Conservation (phyloP, 116 monocot genomes). For the Iris pallida region DNA sequence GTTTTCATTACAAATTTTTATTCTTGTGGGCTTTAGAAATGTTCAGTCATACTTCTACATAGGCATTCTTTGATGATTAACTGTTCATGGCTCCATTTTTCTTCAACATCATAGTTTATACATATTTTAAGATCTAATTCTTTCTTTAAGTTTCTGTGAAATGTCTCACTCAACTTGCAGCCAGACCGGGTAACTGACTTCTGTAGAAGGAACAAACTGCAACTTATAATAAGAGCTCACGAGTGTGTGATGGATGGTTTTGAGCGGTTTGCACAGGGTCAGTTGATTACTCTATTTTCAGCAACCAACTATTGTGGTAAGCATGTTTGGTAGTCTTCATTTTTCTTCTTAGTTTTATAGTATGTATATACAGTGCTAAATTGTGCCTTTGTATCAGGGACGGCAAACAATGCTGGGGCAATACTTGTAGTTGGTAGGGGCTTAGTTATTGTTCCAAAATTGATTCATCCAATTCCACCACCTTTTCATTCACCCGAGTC, state of each 20-base stretch:
- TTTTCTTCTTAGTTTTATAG: not conserved
- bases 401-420: slow-evolving; percentile 97
- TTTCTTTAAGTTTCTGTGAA: not conserved
- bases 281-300: slow-evolving; percentile 97
- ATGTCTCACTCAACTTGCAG: slow-evolving; percentile 44
- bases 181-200: slow-evolving; percentile 94
- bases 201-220: slow-evolving; percentile 86
- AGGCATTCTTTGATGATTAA: no score
- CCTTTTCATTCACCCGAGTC: slow-evolving; percentile 82
- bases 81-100: not conserved
- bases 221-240: slow-evolving; percentile 97
- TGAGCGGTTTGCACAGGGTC: slow-evolving; percentile 97
- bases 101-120: no score
- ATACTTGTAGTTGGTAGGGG: slow-evolving; percentile 94
- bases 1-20: no score
- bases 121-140: no score
- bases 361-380: slow-evolving; percentile 4
- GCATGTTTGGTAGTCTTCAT: not conserved
- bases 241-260: slow-evolving; percentile 99
- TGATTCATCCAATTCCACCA: slow-evolving; percentile 97
- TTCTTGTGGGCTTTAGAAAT: no score
- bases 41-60: no score
- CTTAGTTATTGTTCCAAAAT: slow-evolving; percentile 89
- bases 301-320: slow-evolving; percentile 99
- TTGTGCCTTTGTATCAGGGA: slow-evolving; percentile 39